Base-by-base conservation (phyloP, 2,329 filamentous ascomycete genomes). In the Botrytis elliptica region DNA sequence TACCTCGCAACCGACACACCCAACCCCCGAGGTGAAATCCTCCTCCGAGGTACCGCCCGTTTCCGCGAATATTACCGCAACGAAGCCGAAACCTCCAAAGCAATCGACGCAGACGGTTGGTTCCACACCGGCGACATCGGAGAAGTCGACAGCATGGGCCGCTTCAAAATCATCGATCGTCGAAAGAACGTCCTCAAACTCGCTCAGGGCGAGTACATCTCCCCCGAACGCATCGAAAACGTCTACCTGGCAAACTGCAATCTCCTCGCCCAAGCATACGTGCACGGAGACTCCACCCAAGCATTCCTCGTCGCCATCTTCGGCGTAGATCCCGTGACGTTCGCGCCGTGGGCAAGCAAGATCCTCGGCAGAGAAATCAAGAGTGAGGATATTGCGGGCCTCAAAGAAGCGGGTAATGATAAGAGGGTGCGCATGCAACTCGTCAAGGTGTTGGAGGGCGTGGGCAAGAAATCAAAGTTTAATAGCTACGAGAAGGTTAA, bases 101-200 rank as follows among this genome's bases (percentile, higher is more conserved):
- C 91, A 0, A 86, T 98, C 64, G 93, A 95, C 14, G 85, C 91
- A 46, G 94, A 98, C 77, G 96, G 96, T 75, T 99, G 96, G 96
- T 98, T 99, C 88, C 92, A 93, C 82, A 98, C 94, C 0, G 96
- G 96, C 72, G 96, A 99, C 80, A 95, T 99, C 77, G 93, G 90
- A 80, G 89, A 91, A 76, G 87, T 99, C 38, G 96, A 99, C 83
- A 90, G 90, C 77, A 83, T 93, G 80, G 96, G 96, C 75, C 93
- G 95, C 75, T 92, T 98, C 86, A 91, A 89, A 83, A 97, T 99
- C 83, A 92, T 99, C 79, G 96, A 99, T 83, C 94, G 96, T 79
- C 92, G 94, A 84, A 99, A 99, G 92, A 98, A 98, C 84, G 93
- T 99, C n/a, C 90, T 99, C 81, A 99, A 99, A 88, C 89, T 99